phyloP scores from a whole-genome alignment of 2,329 filamentous ascomycete species.

The Sporothrix brasiliensis region DNA sequence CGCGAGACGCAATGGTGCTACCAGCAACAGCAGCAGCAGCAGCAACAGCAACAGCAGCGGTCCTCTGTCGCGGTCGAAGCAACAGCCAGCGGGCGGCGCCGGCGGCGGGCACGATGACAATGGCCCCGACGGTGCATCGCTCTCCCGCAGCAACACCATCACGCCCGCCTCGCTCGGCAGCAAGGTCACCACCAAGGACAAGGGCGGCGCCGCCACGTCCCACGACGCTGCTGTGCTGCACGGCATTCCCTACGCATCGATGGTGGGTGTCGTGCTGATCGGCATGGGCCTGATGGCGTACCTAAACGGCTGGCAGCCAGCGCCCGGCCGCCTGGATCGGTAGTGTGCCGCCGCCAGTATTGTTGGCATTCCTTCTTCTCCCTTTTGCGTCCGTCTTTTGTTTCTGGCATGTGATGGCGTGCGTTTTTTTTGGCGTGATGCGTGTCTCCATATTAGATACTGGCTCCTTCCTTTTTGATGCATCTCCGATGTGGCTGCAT shows the following conservation, averaged over 20 bases:
- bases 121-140: slow-evolving; percentile 41
- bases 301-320: slow-evolving; percentile 75
- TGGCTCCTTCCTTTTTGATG: slow-evolving; percentile 4
- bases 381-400: background rate
- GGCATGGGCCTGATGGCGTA: slow-evolving; percentile 86
- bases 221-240: slow-evolving; percentile 55
- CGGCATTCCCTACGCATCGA: slow-evolving; percentile 74
- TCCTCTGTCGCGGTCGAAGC: background rate
- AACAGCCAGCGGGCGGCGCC: background rate
- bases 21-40: too few relatives aligned
- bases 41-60: background rate
- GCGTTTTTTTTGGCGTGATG: background rate
- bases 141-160: slow-evolving; percentile 55
- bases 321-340: slow-evolving; percentile 44
- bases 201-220: slow-evolving; percentile 40
- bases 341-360: slow-evolving; percentile 29
- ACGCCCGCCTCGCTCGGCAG: slow-evolving; percentile 45
- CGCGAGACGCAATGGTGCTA: slow-evolving; percentile 1
- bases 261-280: slow-evolving; percentile 78
- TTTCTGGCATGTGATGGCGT: slow-evolving; percentile 4
- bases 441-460: slow-evolving; percentile 21
- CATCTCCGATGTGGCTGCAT: background rate
- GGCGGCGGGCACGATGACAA: slow-evolving; percentile 43
- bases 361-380: background rate
- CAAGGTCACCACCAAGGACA: slow-evolving; percentile 40